These are phyloP conservation scores for Nakazawaea wyomingensis DNA, from an alignment of 805 yeast genomes.

Conservation along the genomic window DNA sequence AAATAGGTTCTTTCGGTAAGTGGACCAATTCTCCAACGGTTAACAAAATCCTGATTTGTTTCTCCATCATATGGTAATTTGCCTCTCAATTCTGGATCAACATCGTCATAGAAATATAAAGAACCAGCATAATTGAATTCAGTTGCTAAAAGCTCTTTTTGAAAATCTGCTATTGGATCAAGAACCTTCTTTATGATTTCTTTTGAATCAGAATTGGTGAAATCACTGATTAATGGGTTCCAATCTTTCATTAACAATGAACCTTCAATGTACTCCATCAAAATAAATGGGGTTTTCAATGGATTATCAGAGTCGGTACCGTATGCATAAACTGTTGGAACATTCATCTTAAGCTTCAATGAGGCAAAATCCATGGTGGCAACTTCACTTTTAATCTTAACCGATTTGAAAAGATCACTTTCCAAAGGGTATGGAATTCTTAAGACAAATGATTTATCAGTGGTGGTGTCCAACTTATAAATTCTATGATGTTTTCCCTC, in stretches of 20 bases:
- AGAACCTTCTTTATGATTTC: slow-evolving; percentile 55
- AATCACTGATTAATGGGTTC: slow-evolving; percentile 74
- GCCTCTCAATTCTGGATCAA: slow-evolving; percentile 35
- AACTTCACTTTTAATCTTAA: slow-evolving; percentile 79
- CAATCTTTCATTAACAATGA: slow-evolving; percentile 81
- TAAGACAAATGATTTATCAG: slow-evolving; percentile 59
- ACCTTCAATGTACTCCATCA: slow-evolving; percentile 78
- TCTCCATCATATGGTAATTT: slow-evolving; percentile 59
- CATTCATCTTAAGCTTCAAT: slow-evolving; percentile 57
- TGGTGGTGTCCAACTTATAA: slow-evolving; percentile 64
- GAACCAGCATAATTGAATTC: slow-evolving; percentile 77
- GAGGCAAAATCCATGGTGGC: slow-evolving; percentile 86
- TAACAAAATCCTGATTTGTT: slow-evolving; percentile 41
- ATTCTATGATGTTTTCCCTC: slow-evolving; percentile 94
- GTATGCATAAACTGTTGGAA: slow-evolving; percentile 70
- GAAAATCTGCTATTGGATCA: slow-evolving; percentile 67
- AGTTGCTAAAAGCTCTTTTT: slow-evolving; percentile 46
- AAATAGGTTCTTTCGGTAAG: slow-evolving; percentile 74
- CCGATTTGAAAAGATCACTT: slow-evolving; percentile 56
- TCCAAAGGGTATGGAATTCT: slow-evolving; percentile 83
- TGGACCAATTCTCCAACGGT: slow-evolving; percentile 91
- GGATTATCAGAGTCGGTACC: slow-evolving; percentile 59
- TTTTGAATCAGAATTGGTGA: slow-evolving; percentile 43
- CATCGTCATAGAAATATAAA: slow-evolving; percentile 72
- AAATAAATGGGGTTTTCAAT: slow-evolving; percentile 66